phyloP scores from a whole-genome alignment of 176 grass and related monocot genomes.

The Bothriochloa decipiens region DNA sequence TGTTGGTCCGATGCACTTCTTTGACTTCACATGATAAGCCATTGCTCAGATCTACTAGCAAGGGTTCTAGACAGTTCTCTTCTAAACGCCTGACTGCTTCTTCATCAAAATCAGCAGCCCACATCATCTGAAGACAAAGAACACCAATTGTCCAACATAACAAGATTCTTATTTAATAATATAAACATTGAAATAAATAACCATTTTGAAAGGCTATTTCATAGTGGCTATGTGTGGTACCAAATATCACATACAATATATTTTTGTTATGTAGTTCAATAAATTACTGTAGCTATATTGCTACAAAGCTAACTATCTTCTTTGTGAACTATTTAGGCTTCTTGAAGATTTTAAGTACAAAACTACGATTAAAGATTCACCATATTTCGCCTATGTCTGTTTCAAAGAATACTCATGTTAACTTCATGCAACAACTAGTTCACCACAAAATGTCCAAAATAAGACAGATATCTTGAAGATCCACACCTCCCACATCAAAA shows the following conservation, averaged over 20 bases:
- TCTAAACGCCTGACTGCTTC: slow-evolving; percentile 63
- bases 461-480: slow-evolving; percentile 36
- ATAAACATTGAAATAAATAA: slow-evolving; percentile 28
- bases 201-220: not conserved
- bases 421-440: slow-evolving; percentile 4
- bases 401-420: slow-evolving; percentile 14
- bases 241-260: slow-evolving; percentile 2
- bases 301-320: slow-evolving; percentile 14
- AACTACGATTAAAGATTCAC: slow-evolving; percentile 6
- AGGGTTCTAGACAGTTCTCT: slow-evolving; percentile 73
- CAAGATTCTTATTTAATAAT: not conserved
- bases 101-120: slow-evolving; percentile 99
- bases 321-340: slow-evolving; percentile 4
- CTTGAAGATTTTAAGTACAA: slow-evolving; percentile 13
- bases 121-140: slow-evolving; percentile 87
- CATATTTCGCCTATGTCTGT: not conserved
- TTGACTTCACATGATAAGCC: slow-evolving; percentile 54
- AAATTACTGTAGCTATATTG: slow-evolving; percentile 16
- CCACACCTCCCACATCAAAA: slow-evolving; percentile 97
- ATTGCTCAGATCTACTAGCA: slow-evolving; percentile 57
- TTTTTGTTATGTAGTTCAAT: slow-evolving; percentile 2
- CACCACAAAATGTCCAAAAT: slow-evolving; percentile 30
- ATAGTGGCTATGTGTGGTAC: not conserved
- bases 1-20: slow-evolving; percentile 53
- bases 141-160: slow-evolving; percentile 27